These are phyloP conservation scores for Trichoderma sp. DNA, from an alignment of 2,329 filamentous ascomycete genomes.

Conservation along the genomic window DNA sequence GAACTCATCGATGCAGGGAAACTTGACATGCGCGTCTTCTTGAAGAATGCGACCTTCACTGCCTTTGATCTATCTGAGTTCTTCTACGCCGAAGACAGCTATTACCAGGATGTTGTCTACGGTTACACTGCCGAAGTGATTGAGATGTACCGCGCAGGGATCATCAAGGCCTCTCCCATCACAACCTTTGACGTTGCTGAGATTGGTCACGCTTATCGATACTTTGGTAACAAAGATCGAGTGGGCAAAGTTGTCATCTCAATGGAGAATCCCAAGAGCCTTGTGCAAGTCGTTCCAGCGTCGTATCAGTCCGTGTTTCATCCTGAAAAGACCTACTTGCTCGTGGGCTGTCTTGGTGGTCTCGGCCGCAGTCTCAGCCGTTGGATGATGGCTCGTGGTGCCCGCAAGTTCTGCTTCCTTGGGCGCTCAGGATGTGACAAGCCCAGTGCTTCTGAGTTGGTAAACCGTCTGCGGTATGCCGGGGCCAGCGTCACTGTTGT, in stretches of 20 bases:
- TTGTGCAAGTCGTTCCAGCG: background rate
- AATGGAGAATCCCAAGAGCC: conserved; percentile 21
- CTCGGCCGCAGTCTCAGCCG: conserved; percentile 33
- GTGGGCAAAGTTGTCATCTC: conserved; percentile 40
- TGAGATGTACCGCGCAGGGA: conserved; percentile 5
- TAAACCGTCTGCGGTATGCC: conserved; percentile 29
- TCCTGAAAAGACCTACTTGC: conserved; percentile 24
- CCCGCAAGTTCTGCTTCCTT: conserved; percentile 31
- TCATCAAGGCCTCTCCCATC: background rate
- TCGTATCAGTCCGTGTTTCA: conserved; percentile 22
- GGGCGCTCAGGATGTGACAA: conserved; percentile 26
- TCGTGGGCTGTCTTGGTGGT: conserved; percentile 36
- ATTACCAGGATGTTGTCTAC: background rate
- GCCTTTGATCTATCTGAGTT: conserved; percentile 26
- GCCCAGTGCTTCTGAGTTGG: conserved; percentile 27
- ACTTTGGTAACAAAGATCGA: conserved; percentile 27
- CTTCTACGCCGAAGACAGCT: background rate
- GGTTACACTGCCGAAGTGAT: conserved; percentile 12
- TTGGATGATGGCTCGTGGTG: conserved; percentile 36
- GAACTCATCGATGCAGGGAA: conserved; percentile 5
- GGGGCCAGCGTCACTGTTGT: conserved; percentile 33
- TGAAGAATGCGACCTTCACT: conserved; percentile 14
- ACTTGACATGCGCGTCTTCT: conserved; percentile 7
- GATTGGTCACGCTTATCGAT: conserved; percentile 25
- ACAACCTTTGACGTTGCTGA: background rate